Percentiles rank a stretch among this genome's conserved stretches.
Conservation (phyloP, 441 rosid genomes). For the Populus trichocarpa region DNA sequence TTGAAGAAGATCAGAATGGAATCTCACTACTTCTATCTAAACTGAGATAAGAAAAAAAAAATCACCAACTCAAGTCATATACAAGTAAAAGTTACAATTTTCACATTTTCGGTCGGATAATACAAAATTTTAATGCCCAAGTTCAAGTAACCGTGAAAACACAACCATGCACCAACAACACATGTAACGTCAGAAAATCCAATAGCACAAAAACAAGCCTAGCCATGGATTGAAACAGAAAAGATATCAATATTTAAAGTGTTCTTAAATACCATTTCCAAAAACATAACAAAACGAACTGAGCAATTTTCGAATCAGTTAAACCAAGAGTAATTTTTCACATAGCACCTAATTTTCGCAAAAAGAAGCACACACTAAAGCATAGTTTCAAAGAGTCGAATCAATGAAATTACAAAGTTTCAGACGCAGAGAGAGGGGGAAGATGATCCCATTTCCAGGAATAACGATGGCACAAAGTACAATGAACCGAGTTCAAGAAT, state of each 20-base stretch:
- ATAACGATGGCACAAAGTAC: conserved; percentile 13
- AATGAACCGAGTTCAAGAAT: conserved; percentile 12
- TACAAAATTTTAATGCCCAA: neutral
- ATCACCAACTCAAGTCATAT: conserved; percentile 2
- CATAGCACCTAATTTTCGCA: conserved; percentile 3
- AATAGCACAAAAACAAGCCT: neutral
- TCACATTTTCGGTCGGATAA: neutral
- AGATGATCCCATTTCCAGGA: conserved; percentile 36
- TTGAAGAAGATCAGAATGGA: neutral
- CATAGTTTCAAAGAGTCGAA: conserved; percentile 6
- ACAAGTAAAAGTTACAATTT: neutral
- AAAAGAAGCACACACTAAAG: neutral
- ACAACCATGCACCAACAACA: neutral
- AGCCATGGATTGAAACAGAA: neutral
- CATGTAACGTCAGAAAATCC: neutral
- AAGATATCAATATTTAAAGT: neutral
- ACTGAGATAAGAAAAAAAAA: conserved; percentile 1
- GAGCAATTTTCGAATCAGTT: neutral
- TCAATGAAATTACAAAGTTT: neutral
- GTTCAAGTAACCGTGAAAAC: neutral
- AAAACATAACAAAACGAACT: neutral
- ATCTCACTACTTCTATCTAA: conserved; percentile 1
- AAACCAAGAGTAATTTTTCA: neutral
- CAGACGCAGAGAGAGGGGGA: conserved; percentile 13
- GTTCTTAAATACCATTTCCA: neutral